phyloP scores from a whole-genome alignment of 441 rosid genomes.

The Gossypium trilobum region DNA sequence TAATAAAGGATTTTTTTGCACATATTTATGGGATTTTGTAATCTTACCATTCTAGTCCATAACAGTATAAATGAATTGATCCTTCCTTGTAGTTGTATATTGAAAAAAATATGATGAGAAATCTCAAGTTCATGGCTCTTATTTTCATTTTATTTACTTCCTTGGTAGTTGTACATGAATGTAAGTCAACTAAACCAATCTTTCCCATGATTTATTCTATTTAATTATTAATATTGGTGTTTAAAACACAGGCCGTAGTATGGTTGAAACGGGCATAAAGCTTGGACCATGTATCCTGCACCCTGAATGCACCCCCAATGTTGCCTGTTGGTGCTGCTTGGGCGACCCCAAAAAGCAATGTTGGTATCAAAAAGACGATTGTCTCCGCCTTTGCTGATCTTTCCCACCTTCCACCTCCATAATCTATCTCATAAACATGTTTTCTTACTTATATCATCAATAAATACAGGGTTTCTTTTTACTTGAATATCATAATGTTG shows the following conservation, averaged over 20 bases:
- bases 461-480: too few species aligned
- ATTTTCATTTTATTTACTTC: background rate
- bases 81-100: too few species aligned
- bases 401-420: too few species aligned
- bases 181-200: background rate
- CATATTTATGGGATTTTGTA: too few species aligned
- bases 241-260: background rate
- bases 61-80: too few species aligned
- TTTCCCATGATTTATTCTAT: background rate
- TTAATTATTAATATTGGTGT: too few species aligned
- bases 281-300: background rate
- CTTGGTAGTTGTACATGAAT: background rate
- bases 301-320: background rate
- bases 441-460: too few species aligned
- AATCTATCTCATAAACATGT: too few species aligned
- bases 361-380: background rate
- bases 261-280: background rate
- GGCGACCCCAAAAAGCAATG: background rate
- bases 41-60: too few species aligned
- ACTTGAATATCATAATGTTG: too few species aligned
- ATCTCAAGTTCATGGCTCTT: background rate
- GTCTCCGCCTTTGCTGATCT: background rate
- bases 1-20: too few species aligned
- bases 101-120: background rate
- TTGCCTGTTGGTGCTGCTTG: background rate